phyloP scores from a whole-genome alignment of 129 eudicot genomes.

The Tagetes patula region DNA sequence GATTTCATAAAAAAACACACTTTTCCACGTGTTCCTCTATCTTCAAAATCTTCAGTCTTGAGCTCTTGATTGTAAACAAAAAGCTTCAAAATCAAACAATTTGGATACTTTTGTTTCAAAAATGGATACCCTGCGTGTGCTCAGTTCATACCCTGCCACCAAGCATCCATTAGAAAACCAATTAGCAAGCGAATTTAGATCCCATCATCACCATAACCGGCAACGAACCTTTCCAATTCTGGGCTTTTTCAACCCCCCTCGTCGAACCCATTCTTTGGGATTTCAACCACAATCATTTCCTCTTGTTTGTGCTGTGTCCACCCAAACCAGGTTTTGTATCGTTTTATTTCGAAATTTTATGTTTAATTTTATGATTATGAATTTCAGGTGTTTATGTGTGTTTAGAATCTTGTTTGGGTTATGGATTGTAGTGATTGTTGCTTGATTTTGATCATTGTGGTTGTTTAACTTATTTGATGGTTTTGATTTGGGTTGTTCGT shows the following conservation, averaged over 20 bases:
- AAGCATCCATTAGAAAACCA: conserved; percentile 30
- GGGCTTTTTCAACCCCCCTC: conserved; percentile 19
- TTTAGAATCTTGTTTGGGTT: no score
- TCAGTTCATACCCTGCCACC: conserved; percentile 38
- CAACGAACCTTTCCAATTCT: conserved; percentile 26
- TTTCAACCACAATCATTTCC: conserved; percentile 23
- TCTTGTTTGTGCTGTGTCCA: conserved; percentile 41
- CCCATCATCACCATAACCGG: conserved; percentile 25
- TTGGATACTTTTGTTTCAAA: background rate
- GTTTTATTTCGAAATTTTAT: conserved; percentile 1
- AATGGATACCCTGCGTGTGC: conserved; percentile 61
- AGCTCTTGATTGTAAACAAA: background rate
- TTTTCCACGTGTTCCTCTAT: conserved; percentile 32
- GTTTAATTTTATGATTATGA: background rate
- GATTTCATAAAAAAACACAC: conserved; percentile 13
- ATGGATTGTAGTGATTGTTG: no score
- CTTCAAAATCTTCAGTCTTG: background rate
- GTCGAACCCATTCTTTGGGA: conserved; percentile 20
- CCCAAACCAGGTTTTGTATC: conserved; percentile 42
- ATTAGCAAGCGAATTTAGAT: conserved; percentile 33
- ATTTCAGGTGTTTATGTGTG: background rate
- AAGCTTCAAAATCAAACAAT: conserved; percentile 4
- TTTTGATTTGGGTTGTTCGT: background rate
- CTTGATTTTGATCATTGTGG: no score
- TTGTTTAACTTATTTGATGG: no score